Evolutionary conservation across 108 stramenopile genomes (phyloP).

Genomic region (Aurantiochytrium sp.): DNA sequence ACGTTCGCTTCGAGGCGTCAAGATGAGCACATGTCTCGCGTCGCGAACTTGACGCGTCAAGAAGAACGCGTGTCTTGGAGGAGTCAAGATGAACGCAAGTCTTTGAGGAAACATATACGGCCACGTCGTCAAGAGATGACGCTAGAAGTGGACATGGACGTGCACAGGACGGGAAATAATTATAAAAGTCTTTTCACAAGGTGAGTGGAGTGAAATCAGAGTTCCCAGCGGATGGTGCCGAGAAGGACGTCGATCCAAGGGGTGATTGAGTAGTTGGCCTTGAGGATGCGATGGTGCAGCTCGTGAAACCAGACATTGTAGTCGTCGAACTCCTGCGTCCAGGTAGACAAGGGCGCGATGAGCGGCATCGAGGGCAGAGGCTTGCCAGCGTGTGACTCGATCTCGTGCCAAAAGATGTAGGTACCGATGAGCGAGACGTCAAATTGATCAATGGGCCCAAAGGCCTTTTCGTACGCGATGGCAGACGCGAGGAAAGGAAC

Average conservation of each 20-base stretch:
- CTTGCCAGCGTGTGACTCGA: not conserved
- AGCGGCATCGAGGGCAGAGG: not conserved
- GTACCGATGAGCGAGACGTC: not conserved
- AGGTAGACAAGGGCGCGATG: not conserved
- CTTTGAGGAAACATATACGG: too few relatives aligned
- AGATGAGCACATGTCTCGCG: too few relatives aligned
- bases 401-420: not conserved
- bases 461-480: not conserved
- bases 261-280: not conserved
- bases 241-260: not conserved
- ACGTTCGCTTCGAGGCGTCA: too few relatives aligned
- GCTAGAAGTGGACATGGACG: too few relatives aligned
- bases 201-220: not conserved
- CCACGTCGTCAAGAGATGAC: too few relatives aligned
- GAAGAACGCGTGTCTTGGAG: too few relatives aligned
- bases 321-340: not conserved
- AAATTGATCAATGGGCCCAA: not conserved
- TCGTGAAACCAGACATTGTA: constrained; percentile 1
- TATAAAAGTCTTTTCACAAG: not conserved
- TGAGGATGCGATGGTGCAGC: not conserved
- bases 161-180: not conserved
- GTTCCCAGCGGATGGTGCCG: not conserved
- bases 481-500: not conserved
- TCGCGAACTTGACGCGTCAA: too few relatives aligned
- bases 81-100: too few relatives aligned